Base-by-base conservation (phyloP, 2,329 filamentous ascomycete species). In the Stromatinia cepivora region DNA sequence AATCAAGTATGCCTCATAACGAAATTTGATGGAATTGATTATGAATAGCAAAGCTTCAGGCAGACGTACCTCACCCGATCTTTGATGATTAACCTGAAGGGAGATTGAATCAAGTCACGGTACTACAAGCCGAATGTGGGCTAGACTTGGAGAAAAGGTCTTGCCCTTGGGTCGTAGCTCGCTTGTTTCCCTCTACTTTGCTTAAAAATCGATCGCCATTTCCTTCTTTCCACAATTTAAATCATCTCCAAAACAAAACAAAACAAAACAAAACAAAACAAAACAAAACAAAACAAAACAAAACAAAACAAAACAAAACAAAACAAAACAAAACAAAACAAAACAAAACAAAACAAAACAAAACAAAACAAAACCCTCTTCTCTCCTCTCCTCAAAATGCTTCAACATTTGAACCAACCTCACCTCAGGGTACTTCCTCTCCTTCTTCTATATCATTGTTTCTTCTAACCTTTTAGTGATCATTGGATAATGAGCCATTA, bases 201-300 rank as follows among this genome's bases (percentile, higher is more conserved):
- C 56, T 28, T 42, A 58, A 58, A 58, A 58, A 58, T 42, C 28
- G 56, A 42, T 28, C n/a, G 17, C 20, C 2, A 58, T 57, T 58
- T 39, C 22, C 36, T 7, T 20, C n/a, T 22, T 58, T 7, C 7
- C 56, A 28, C 13, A 17, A 17, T 42, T 17, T 15, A 17, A 28
- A 58, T n/a, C n/a, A 20, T 58, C 34, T 58, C 22, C 34, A 25
- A 58, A 58, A 39, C 39, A 13, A 13, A 39, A n/a, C n/a, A n/a
- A n/a, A n/a, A n/a, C n/a, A n/a, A n/a, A n/a, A n/a, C n/a, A n/a
- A n/a, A n/a, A n/a, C n/a, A n/a, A n/a, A n/a, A n/a, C n/a, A n/a
- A n/a, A n/a, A n/a, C n/a, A n/a, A n/a, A n/a, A n/a, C n/a, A n/a
- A n/a, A n/a, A n/a, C n/a, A n/a, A n/a, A n/a, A n/a, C n/a, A n/a